These are phyloP conservation scores for Boletus vermiculosoides DNA, from an alignment of 768 basidiomycete species.

Conservation along the genomic window DNA sequence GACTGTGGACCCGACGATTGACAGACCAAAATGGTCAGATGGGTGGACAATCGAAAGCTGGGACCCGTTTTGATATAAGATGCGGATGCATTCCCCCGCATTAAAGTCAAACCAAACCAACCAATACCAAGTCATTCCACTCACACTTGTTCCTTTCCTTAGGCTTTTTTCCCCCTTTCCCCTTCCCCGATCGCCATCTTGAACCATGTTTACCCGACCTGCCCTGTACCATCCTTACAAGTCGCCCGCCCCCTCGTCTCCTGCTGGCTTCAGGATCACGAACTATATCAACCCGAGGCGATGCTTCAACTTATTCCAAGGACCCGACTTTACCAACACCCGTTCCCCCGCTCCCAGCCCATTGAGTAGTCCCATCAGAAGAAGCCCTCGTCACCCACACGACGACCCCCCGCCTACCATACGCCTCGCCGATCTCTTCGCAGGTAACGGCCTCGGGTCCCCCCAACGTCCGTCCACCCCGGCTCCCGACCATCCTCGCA, in stretches of 20 bases:
- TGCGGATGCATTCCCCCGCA: background rate
- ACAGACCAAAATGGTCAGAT: conserved; percentile 8
- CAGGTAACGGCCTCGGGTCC: background rate
- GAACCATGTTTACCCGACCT: conserved; percentile 22
- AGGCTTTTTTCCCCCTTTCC: background rate
- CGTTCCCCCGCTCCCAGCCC: conserved; percentile 19
- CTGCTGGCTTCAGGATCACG: conserved; percentile 30
- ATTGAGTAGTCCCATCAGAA: conserved; percentile 16
- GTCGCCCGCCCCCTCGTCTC: conserved; percentile 5
- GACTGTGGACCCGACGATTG: conserved; percentile 3
- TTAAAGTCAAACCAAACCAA: background rate
- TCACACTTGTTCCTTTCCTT: background rate
- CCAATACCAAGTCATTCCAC: conserved; percentile 1
- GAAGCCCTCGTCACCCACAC: background rate
- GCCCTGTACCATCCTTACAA: conserved; percentile 16
- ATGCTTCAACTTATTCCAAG: conserved; percentile 22
- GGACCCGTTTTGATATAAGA: conserved; percentile 20
- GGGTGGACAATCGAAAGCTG: conserved; percentile 1
- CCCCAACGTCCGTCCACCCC: background rate
- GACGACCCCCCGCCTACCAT: conserved; percentile 12
- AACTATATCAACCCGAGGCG: conserved; percentile 16
- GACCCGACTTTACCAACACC: conserved; percentile 4
- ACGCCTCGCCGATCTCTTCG: conserved; percentile 6
- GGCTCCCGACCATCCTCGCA: background rate
- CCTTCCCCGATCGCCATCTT: background rate